Base-by-base conservation (phyloP, 2,329 filamentous ascomycete species). In the Fusarium falciforme region DNA sequence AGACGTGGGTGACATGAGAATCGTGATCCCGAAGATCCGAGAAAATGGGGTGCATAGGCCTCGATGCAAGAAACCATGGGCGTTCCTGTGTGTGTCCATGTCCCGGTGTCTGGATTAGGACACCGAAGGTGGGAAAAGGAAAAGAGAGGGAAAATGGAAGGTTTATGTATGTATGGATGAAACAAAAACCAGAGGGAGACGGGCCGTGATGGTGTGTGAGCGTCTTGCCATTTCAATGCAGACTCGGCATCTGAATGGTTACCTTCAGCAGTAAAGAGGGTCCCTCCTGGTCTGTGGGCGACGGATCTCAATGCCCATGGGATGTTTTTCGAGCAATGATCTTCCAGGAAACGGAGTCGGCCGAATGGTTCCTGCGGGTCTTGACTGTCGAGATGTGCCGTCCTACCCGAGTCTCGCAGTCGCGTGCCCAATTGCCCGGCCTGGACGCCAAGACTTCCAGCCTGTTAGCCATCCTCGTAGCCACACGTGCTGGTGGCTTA, bases 291-390 rank as follows among this genome's bases (percentile, higher is more conserved):
- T 33, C 58, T 61, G 29, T 42, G 35, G 5, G 44, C 7, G 40
- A 44, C 7, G 36, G 20, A n/a, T 52, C 42, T 60, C 27, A 36
- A 64, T 71, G 67, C 66, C 47, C 47, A 70, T 71, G 47, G 67
- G 61, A 57, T 40, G 60, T 64, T 62, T 73, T 71, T 74, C 47
- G 22, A 67, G 59, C 44, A 66, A 61, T 66, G 67, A 76, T 76
- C 66, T 64, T 47, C 64, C 17, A 52, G 62, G 10, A 60, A 67
- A 67, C 71, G 62, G 71, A 55, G 71, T 73, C 63, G 70, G 67
- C 71, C 70, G 70, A 73, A 71, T 38, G 70, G 33, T 52, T 67
- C 70, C 55, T 38, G 70, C 70, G 70, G 70, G 70, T 73, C 70
- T 67, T 14, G 33, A 20, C 47, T 52, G 16, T 29, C 47, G 25